Evolutionary conservation across 768 basidiomycete genomes (phyloP).

Genomic region (Panaeolus cyanescens): DNA sequence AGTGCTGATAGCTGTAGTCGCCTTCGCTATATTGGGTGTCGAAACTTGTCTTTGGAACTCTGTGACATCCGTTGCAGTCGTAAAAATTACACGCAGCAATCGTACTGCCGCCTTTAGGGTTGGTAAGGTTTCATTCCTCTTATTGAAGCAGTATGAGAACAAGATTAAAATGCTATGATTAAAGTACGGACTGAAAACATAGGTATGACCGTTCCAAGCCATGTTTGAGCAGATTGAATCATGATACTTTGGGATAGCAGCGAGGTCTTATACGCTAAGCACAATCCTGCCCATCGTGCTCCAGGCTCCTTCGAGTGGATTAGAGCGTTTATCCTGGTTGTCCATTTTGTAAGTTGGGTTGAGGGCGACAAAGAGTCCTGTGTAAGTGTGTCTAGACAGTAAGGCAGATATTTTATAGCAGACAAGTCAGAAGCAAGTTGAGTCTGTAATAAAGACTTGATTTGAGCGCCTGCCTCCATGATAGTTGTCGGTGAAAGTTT

Average conservation of each 20-base stretch:
- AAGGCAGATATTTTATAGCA: slow-evolving; percentile 59
- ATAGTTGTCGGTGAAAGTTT: not conserved
- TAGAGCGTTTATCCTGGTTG: slow-evolving; percentile 68
- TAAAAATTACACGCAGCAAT: slow-evolving; percentile 64
- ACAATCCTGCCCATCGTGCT: slow-evolving; percentile 80
- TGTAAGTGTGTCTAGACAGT: slow-evolving; percentile 57
- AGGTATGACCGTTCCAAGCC: slow-evolving; percentile 68
- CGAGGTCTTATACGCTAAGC: slow-evolving; percentile 69
- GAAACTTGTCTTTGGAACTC: slow-evolving; percentile 85
- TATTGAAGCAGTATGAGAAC: slow-evolving; percentile 25
- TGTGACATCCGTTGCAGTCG: slow-evolving; percentile 54
- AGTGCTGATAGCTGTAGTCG: slow-evolving; percentile 56
- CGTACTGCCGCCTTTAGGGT: slow-evolving; percentile 64
- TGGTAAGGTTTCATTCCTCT: slow-evolving; percentile 72
- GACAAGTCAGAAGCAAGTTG: slow-evolving; percentile 72
- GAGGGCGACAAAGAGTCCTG: slow-evolving; percentile 58
- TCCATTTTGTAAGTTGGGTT: slow-evolving; percentile 74
- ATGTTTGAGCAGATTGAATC: slow-evolving; percentile 71
- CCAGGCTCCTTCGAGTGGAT: slow-evolving; percentile 78
- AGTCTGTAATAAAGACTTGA: slow-evolving; percentile 67
- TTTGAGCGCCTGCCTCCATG: slow-evolving; percentile 53
- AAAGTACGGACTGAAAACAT: slow-evolving; percentile 63
- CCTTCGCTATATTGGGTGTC: slow-evolving; percentile 72
- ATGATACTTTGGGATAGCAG: slow-evolving; percentile 57
- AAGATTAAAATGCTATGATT: slow-evolving; percentile 20